Conservation (phyloP, 805 yeast genomes). For the Spathaspora girioi region DNA sequence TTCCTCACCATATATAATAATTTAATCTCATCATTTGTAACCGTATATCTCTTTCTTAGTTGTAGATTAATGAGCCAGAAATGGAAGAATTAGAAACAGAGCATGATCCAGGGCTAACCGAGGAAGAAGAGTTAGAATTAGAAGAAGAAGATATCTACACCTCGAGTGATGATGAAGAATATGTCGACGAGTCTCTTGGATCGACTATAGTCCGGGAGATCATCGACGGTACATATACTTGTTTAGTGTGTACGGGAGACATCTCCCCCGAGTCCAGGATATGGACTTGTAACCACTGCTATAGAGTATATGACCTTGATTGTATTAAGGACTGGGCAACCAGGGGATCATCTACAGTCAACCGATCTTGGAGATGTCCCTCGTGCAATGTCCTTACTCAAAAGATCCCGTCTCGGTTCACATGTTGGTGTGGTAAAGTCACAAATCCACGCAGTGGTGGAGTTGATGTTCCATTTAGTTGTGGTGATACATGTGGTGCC, state of each 20-base stretch:
- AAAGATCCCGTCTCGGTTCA: slow-evolving; percentile 52
- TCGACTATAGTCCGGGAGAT: slow-evolving; percentile 55
- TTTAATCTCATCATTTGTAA: not conserved
- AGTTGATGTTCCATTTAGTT: slow-evolving; percentile 71
- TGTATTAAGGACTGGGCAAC: slow-evolving; percentile 88
- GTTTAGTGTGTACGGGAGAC: slow-evolving; percentile 87
- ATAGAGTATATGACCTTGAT: slow-evolving; percentile 77
- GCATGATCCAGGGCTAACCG: not conserved
- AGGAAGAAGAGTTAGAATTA: not conserved
- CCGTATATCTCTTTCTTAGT: too few species aligned
- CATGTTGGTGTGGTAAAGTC: slow-evolving; percentile 88
- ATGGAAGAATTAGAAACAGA: not conserved
- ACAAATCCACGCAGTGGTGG: slow-evolving; percentile 48
- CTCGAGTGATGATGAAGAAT: slow-evolving; percentile 13
- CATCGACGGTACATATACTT: slow-evolving; percentile 65
- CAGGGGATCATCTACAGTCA: slow-evolving; percentile 63
- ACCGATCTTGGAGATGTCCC: slow-evolving; percentile 81
- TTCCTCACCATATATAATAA: not conserved
- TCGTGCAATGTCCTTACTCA: slow-evolving; percentile 58
- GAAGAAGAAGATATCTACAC: slow-evolving; percentile 3
- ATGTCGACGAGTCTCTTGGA: slow-evolving; percentile 28
- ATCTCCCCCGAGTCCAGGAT: slow-evolving; percentile 60
- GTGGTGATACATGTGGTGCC: slow-evolving; percentile 78
- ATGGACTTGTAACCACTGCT: slow-evolving; percentile 80
- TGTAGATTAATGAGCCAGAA: not conserved